These are phyloP conservation scores for Ophiostoma fasciatum DNA, from an alignment of 2,329 filamentous ascomycete species.

Conservation along the genomic window DNA sequence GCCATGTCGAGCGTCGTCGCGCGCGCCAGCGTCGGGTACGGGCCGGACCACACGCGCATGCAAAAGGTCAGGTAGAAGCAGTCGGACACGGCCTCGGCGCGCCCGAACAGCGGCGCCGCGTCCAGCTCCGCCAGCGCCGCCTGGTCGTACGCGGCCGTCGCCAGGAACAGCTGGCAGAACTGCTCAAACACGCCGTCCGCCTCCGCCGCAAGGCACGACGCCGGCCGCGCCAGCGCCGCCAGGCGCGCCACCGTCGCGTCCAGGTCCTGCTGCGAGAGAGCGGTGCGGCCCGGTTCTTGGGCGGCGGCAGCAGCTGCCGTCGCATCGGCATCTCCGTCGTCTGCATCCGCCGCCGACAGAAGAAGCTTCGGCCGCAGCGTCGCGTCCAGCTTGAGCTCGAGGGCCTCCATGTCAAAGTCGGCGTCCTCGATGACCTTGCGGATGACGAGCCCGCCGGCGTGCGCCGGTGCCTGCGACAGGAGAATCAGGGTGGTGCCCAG, in stretches of 20 bases:
- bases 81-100: conserved; percentile 37
- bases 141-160: conserved; percentile 30
- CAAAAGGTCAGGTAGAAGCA: conserved; percentile 65
- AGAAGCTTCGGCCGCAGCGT: conserved; percentile 44
- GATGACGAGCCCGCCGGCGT: conserved; percentile 49
- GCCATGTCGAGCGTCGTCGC: conserved; percentile 53
- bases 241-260: conserved; percentile 25
- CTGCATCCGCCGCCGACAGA: conserved; percentile 15
- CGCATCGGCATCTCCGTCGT: conserved; percentile 15
- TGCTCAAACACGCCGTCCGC: conserved; percentile 40
- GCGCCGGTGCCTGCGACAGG: conserved; percentile 44
- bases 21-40: conserved; percentile 54
- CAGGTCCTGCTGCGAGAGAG: conserved; percentile 19
- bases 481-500: conserved; percentile 52
- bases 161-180: conserved; percentile 42
- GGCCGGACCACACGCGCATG: conserved; percentile 56
- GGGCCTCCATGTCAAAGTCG: conserved; percentile 55
- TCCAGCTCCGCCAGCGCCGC: conserved; percentile 35
- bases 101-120: conserved; percentile 37
- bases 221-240: conserved; percentile 15
- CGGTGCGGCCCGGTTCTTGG: too few relatives aligned
- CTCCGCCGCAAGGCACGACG: conserved; percentile 36
- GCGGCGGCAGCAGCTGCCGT: conserved; percentile 3
- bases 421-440: conserved; percentile 50
- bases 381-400: conserved; percentile 62